Evolutionary conservation across 352 stramenopile genomes (phyloP).

Genomic region (Thraustochytrium aureum): DNA sequence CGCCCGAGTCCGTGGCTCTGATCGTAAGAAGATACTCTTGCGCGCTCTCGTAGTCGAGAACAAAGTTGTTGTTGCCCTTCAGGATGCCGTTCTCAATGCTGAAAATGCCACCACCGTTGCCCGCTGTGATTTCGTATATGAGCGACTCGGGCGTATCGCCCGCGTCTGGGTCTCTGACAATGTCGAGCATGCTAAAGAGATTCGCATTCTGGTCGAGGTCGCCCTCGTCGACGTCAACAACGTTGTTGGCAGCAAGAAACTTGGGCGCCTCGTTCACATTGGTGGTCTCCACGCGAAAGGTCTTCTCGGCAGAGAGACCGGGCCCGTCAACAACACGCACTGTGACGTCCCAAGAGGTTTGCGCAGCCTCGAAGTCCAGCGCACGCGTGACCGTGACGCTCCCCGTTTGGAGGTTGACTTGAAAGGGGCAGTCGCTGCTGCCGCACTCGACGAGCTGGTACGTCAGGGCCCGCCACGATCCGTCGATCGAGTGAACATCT

Average conservation of each 20-base stretch:
- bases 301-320: background rate
- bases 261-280: constrained; percentile 48
- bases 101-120: background rate
- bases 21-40: constrained; percentile 2
- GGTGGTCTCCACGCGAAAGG: constrained; percentile 8
- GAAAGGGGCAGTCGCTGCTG: background rate
- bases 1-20: background rate
- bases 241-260: background rate
- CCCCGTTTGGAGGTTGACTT: background rate
- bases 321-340: constrained; percentile 8
- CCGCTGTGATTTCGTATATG: constrained; percentile 1
- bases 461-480: background rate
- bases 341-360: background rate
- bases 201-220: background rate
- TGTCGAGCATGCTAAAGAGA: constrained; percentile 35
- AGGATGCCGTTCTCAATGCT: constrained; percentile 29
- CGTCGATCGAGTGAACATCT: constrained; percentile 9
- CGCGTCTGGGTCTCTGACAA: constrained; percentile 7
- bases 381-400: background rate
- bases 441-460: background rate
- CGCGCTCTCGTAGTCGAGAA: constrained; percentile 23
- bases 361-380: constrained; percentile 6
- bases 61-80: constrained; percentile 18
- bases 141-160: constrained; percentile 35
- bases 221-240: constrained; percentile 18